Conservation (phyloP, 106 monocot species). For the Posidonia australis region DNA sequence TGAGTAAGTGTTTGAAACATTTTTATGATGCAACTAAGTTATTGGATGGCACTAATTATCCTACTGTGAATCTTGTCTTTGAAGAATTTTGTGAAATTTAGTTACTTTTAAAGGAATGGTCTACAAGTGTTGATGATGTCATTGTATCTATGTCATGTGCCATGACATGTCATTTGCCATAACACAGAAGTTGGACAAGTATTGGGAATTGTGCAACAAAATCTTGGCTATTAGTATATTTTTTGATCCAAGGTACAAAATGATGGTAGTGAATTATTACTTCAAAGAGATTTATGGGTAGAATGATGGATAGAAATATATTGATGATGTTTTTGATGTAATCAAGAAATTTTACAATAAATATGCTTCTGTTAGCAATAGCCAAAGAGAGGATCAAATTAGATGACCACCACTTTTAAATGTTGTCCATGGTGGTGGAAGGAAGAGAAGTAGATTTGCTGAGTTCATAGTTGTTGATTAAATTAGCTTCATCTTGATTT, state of each 20-base stretch:
- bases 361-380: constrained; percentile 38
- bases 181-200: constrained; percentile 58
- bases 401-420: not conserved
- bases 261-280: constrained; percentile 78
- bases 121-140: constrained; percentile 23
- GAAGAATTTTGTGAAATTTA: constrained; percentile 70
- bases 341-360: constrained; percentile 58
- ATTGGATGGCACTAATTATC: constrained; percentile 32
- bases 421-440: no score
- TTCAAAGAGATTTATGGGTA: constrained; percentile 48
- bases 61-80: constrained; percentile 68
- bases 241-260: constrained; percentile 85
- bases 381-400: no score
- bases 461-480: no score
- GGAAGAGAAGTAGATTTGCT: no score
- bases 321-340: constrained; percentile 34
- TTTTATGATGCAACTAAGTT: constrained; percentile 47
- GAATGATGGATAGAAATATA: constrained; percentile 40
- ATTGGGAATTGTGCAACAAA: constrained; percentile 50
- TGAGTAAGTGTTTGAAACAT: no score
- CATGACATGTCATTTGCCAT: no score
- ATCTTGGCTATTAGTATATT: constrained; percentile 66
- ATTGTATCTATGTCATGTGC: constrained; percentile 40
- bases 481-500: no score
- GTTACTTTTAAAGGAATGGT: constrained; percentile 49